Evolutionary conservation across 2,329 filamentous ascomycete genomes (phyloP).

Genomic region (Curvularia eragrostidis): DNA sequence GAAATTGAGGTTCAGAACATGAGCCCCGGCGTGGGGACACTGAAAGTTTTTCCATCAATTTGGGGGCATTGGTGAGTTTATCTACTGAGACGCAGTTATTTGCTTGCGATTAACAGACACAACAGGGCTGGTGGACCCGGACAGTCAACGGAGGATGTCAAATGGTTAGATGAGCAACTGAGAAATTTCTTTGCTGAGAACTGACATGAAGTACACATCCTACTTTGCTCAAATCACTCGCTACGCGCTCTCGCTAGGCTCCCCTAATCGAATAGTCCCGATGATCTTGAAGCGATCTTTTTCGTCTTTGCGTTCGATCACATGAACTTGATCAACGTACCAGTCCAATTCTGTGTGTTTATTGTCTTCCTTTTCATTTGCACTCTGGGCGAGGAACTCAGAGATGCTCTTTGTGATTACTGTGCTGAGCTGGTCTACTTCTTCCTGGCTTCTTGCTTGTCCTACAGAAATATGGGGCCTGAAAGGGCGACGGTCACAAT

Average conservation of each 20-base stretch:
- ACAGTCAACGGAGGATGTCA: slow-evolving; percentile 71
- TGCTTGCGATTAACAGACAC: slow-evolving; percentile 16
- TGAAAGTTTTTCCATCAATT: slow-evolving; percentile 64
- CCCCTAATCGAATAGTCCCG: slow-evolving; percentile 22
- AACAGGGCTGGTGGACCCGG: slow-evolving; percentile 73
- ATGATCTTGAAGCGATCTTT: slow-evolving; percentile 36
- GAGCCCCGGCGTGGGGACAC: slow-evolving; percentile 63
- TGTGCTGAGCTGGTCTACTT: slow-evolving; percentile 20
- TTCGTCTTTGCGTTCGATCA: slow-evolving; percentile 36
- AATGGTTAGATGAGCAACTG: slow-evolving; percentile 72
- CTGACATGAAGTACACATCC: background rate
- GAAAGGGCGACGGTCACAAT: slow-evolving; percentile 30
- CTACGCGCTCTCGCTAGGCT: background rate
- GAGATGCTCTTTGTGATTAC: slow-evolving; percentile 24
- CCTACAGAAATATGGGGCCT: slow-evolving; percentile 39
- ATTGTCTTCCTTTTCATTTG: background rate
- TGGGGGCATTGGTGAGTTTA: slow-evolving; percentile 66
- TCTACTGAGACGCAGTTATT: background rate
- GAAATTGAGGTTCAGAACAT: slow-evolving; percentile 73
- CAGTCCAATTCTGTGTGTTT: slow-evolving; percentile 26
- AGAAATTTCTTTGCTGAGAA: slow-evolving; percentile 57
- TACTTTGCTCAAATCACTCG: slow-evolving; percentile 2
- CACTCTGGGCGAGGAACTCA: slow-evolving; percentile 2
- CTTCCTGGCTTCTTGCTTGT: slow-evolving; percentile 26
- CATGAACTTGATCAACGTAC: slow-evolving; percentile 36